phyloP scores from a whole-genome alignment of 163 green algal species.

The Chlamydomonas reinhardtii region DNA sequence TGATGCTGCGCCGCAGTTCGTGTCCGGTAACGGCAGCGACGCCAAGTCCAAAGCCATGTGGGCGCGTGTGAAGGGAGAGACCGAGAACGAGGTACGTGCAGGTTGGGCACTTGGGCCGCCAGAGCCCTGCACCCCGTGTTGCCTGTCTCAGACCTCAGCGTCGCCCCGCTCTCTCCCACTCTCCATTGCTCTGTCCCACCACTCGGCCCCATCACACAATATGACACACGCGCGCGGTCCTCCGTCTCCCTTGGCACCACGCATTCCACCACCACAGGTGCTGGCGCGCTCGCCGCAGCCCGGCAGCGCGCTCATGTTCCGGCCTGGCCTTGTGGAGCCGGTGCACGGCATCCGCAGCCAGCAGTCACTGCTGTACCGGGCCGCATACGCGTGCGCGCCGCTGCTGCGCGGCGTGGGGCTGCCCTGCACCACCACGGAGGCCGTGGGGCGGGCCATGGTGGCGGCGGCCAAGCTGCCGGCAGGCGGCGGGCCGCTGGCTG shows the following conservation, averaged over 20 bases:
- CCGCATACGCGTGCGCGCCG: slow-evolving; percentile 2
- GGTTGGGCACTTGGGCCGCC: no score
- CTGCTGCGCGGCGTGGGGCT: slow-evolving; percentile 2
- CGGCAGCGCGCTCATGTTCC: slow-evolving; percentile 19
- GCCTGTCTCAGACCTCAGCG: no score
- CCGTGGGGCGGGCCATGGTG: slow-evolving; percentile 40
- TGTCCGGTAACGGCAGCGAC: slow-evolving; percentile 21
- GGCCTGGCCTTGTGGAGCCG: slow-evolving; percentile 45
- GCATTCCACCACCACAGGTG: no score
- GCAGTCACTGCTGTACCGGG: slow-evolving; percentile 16
- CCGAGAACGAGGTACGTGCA: slow-evolving; percentile 24
- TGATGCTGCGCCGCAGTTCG: neutral
- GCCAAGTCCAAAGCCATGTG: slow-evolving; percentile 34
- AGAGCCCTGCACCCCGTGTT: no score
- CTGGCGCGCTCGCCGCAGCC: slow-evolving; percentile 1
- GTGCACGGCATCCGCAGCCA: slow-evolving; percentile 37
- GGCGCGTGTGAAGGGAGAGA: slow-evolving; percentile 50
- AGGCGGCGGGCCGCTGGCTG: no score
- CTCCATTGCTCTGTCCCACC: no score
- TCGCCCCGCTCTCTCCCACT: no score
- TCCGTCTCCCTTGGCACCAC: no score
- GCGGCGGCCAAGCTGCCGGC: neutral
- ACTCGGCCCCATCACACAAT: no score
- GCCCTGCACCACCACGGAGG: slow-evolving; percentile 20
- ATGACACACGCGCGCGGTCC: no score